Percentiles rank a stretch among this genome's conserved stretches.
phyloP scores from a whole-genome alignment of 129 eudicot genomes.

The Glebionis coronaria region DNA sequence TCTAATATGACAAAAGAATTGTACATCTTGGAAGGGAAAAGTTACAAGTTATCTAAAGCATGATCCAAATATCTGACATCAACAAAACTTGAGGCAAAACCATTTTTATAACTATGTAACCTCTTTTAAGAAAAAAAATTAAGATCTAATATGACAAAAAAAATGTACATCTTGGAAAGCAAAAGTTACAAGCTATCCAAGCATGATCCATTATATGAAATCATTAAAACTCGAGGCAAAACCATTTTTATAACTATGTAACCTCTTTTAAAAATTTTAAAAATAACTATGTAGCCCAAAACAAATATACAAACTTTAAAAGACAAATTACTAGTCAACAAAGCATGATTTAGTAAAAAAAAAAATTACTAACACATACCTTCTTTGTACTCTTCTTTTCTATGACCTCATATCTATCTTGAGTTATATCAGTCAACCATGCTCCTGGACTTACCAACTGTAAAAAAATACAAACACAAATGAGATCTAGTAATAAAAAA shows the following conservation, averaged over 20 bases:
- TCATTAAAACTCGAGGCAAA: conserved; percentile 2
- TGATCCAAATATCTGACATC: not conserved
- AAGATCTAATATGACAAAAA: not conserved
- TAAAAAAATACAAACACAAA: conserved; percentile 1
- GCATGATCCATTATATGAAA: not conserved
- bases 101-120: not conserved
- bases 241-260: not conserved
- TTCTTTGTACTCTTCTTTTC: conserved; percentile 69
- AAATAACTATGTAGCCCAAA: not conserved
- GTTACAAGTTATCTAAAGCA: conserved; percentile 6
- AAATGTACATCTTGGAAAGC: not conserved
- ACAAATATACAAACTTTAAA: conserved; percentile 1
- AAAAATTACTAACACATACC: conserved; percentile 48
- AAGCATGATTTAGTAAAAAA: conserved; percentile 31
- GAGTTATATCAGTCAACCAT: conserved; percentile 63
- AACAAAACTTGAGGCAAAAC: not conserved
- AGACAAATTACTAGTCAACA: conserved; percentile 10
- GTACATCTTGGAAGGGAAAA: not conserved
- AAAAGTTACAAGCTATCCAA: conserved; percentile 7
- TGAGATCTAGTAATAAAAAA: conserved; percentile 13
- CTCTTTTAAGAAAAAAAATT: no score
- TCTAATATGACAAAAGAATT: not conserved
- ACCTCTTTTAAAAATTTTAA: no score
- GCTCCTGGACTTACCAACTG: conserved; percentile 86
- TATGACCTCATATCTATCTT: conserved; percentile 72